Base-by-base conservation (phyloP, 2,329 filamentous ascomycete species). In the Ophiocordyceps camponoti-saundersi region DNA sequence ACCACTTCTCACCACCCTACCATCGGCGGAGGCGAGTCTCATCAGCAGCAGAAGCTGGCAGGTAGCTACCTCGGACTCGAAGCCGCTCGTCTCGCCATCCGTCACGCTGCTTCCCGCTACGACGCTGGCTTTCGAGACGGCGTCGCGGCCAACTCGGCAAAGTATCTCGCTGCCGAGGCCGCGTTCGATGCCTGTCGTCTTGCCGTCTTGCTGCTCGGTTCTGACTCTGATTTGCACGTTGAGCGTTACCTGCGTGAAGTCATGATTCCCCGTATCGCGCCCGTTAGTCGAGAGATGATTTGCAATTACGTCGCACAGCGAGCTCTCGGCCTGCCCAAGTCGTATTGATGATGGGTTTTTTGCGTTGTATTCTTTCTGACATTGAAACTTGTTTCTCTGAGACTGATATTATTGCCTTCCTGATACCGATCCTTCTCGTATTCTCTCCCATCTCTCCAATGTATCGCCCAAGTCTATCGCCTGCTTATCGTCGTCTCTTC, bases 271-370 rank as follows among this genome's bases (percentile, higher is more conserved):
- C 62, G 79, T 11, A 77, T 83, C 47, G 77, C 79, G 12, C 79
- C 78, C 0, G 71, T 82, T 0, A 79, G 74, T 48, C 61, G 78
- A 51, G 82, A 86, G 64, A 86, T 86, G 82, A 83, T 86, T 46
- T 65, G 84, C 66, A 86, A 85, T 53, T 85, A 78, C 58, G 72
- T 86, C 15, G 71, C 72, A 2, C 80, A 85, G 59, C 83, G 76
- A 63, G 80, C 77, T 0, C 60, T 86, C 13, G 65, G 70, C 3
- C 54, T 85, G 21, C 82, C 81, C 5, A 47, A 34, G 34, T 47
- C 46, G 23, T 44, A 47, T 15, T 46, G 42, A 44, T 22, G 15
- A 5, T 22, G 20, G 1, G 20, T 42, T 16, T 8, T 7, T 39
- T 16, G 16, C 11, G 3, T 32, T 32, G 5, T 26, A 4, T 26